These are phyloP conservation scores for Fistulifera solaris DNA, from an alignment of 108 stramenopile species.

Conservation along the genomic window DNA sequence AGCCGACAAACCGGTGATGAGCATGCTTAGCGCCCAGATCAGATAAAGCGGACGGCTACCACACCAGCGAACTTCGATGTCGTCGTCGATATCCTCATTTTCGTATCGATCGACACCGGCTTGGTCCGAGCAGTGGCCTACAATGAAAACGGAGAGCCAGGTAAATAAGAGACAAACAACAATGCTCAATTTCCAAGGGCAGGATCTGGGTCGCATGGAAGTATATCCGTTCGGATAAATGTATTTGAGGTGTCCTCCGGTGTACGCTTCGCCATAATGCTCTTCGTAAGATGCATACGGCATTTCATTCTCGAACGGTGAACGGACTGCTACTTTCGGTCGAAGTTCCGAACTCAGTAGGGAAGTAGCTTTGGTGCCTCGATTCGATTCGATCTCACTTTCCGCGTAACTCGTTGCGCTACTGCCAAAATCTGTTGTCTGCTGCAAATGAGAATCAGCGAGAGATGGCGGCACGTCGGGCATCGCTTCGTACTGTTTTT, in stretches of 20 bases:
- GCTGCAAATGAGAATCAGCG: background rate
- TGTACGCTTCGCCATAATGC: conserved; percentile 76
- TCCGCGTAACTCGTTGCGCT: background rate
- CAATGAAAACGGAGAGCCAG: conserved; percentile 71
- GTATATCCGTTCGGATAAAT: conserved; percentile 80
- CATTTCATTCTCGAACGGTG: background rate
- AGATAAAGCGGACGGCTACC: conserved; percentile 53
- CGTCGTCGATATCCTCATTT: conserved; percentile 41
- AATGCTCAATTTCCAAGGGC: conserved; percentile 76
- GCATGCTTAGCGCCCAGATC: conserved; percentile 70
- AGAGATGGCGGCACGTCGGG: background rate
- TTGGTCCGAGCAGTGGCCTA: conserved; percentile 62
- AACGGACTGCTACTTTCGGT: background rate
- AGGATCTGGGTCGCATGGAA: conserved; percentile 75
- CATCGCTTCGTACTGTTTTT: background rate
- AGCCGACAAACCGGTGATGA: conserved; percentile 59
- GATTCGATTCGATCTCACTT: background rate
- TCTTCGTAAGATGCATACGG: conserved; percentile 45
- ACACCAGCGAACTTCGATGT: conserved; percentile 79
- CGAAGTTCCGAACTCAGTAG: background rate
- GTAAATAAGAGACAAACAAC: conserved; percentile 56
- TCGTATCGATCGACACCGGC: conserved; percentile 11
- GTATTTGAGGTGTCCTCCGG: conserved; percentile 60
- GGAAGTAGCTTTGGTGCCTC: background rate
- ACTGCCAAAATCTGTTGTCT: background rate